Evolutionary conservation across 352 stramenopile species (phyloP).

Genomic region (Globisporangium abappressorium): DNA sequence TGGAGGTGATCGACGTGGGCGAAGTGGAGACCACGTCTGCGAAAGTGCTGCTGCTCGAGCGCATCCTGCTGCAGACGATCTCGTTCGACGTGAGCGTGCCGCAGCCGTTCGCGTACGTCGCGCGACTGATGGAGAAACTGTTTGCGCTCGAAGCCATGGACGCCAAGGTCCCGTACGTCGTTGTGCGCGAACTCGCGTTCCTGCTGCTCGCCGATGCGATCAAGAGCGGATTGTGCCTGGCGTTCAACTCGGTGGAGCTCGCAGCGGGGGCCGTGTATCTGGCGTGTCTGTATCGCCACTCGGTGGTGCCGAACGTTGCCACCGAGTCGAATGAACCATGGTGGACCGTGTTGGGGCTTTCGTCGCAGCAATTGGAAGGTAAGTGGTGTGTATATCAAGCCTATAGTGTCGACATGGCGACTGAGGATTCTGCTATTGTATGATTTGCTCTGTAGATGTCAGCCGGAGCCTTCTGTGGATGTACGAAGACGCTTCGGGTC

Average conservation of each 20-base stretch:
- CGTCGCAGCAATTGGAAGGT: constrained; percentile 52
- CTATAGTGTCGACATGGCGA: neutral
- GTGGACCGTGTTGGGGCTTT: constrained; percentile 59
- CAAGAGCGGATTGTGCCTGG: constrained; percentile 49
- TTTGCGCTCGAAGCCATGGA: constrained; percentile 63
- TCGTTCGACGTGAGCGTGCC: constrained; percentile 68
- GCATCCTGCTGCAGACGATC: constrained; percentile 71
- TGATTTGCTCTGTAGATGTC: constrained; percentile 28
- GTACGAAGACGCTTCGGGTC: constrained; percentile 47
- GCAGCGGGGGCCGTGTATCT: constrained; percentile 70
- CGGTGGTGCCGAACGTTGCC: constrained; percentile 51
- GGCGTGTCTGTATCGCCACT: constrained; percentile 56
- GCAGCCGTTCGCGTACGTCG: constrained; percentile 65
- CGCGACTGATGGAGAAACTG: constrained; percentile 46
- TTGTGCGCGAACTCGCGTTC: constrained; percentile 45
- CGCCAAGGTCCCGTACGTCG: constrained; percentile 39
- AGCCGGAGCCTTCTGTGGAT: constrained; percentile 60
- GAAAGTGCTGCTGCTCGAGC: constrained; percentile 68
- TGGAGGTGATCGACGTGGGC: constrained; percentile 59
- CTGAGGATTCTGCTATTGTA: constrained; percentile 1
- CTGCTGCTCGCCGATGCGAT: constrained; percentile 61
- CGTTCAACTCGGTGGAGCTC: constrained; percentile 49
- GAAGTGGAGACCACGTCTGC: constrained; percentile 59
- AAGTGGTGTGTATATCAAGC: neutral
- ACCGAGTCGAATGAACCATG: constrained; percentile 65